phyloP scores from a whole-genome alignment of 768 basidiomycete genomes.

The Tylopilus sp. region DNA sequence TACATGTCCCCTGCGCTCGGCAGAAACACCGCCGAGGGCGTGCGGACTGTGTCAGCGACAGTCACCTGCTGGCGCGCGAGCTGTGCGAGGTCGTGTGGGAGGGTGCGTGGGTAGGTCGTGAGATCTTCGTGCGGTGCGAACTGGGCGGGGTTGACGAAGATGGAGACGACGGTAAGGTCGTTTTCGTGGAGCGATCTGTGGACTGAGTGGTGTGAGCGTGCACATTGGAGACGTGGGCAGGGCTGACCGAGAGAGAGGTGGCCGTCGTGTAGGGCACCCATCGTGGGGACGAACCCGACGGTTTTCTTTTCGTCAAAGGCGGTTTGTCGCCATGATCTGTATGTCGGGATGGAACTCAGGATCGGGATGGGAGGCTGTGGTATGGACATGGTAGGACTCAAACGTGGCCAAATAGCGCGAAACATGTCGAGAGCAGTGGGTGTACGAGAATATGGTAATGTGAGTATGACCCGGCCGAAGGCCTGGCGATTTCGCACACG shows the following conservation, averaged over 20 bases:
- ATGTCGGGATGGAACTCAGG: slow-evolving; percentile 58
- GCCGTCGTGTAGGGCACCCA: slow-evolving; percentile 95
- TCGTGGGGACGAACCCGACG: slow-evolving; percentile 95
- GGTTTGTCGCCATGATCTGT: slow-evolving; percentile 69
- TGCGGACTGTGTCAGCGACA: slow-evolving; percentile 34
- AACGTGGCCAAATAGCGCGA: slow-evolving; percentile 2
- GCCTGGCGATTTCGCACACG: too few relatives aligned
- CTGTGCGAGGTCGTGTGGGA: slow-evolving; percentile 67
- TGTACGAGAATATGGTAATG: neutral
- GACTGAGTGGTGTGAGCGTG: slow-evolving; percentile 45
- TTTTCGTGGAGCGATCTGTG: slow-evolving; percentile 71
- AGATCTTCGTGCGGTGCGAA: slow-evolving; percentile 97
- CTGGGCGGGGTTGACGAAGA: slow-evolving; percentile 98
- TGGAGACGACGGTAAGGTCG: slow-evolving; percentile 85
- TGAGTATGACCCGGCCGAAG: too few relatives aligned
- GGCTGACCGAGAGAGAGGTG: slow-evolving; percentile 83
- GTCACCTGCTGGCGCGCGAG: slow-evolving; percentile 41
- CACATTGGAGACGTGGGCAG: neutral
- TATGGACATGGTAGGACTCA: slow-evolving; percentile 14
- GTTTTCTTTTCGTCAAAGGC: slow-evolving; percentile 56
- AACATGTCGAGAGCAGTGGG: slow-evolving; percentile 11
- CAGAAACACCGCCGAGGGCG: slow-evolving; percentile 69
- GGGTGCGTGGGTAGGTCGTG: slow-evolving; percentile 83
- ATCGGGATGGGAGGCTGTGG: slow-evolving; percentile 36
- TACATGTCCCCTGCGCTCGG: slow-evolving; percentile 86